Percentiles rank a stretch among this genome's conserved stretches.
Conservation (phyloP, 2,329 filamentous ascomycete genomes). For the Diaporthe citriasiana region DNA sequence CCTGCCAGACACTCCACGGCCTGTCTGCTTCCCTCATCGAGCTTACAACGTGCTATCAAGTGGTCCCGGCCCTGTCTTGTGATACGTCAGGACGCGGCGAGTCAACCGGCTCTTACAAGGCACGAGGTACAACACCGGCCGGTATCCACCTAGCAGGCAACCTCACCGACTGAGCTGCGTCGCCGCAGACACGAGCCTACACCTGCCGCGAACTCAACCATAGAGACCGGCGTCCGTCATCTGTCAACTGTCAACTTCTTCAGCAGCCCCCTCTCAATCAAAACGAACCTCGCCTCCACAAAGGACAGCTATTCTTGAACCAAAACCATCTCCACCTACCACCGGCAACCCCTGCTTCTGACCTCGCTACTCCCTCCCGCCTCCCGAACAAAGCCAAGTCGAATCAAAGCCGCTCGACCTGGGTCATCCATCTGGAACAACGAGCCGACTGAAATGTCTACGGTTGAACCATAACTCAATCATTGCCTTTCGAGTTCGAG, state of each 20-base stretch:
- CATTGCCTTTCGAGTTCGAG: conserved; percentile 37
- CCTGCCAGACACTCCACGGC: not conserved
- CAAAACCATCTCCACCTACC: conserved; percentile 25
- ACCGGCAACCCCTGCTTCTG: conserved; percentile 23
- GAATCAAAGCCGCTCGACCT: conserved; percentile 37
- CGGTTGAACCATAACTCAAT: conserved; percentile 34
- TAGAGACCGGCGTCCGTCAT: not conserved
- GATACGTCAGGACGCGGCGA: conserved; percentile 20
- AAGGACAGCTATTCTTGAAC: conserved; percentile 27
- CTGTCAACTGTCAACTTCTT: conserved; percentile 22
- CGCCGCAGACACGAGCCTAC: conserved; percentile 31
- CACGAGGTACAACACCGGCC: conserved; percentile 25
- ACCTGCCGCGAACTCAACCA: conserved; percentile 26
- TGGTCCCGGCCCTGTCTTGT: not conserved
- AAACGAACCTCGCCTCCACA: conserved; percentile 4
- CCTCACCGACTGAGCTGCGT: conserved; percentile 35
- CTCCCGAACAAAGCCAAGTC: conserved; percentile 35
- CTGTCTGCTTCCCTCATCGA: not conserved
- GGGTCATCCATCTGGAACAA: conserved; percentile 27
- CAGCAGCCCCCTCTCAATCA: not conserved
- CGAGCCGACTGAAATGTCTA: conserved; percentile 35
- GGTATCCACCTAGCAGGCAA: conserved; percentile 35
- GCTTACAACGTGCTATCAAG: conserved; percentile 1
- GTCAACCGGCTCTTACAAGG: conserved; percentile 22
- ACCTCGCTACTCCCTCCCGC: conserved; percentile 8